Base-by-base conservation (phyloP, 2,329 filamentous ascomycete species). In the Calonectria montana region DNA sequence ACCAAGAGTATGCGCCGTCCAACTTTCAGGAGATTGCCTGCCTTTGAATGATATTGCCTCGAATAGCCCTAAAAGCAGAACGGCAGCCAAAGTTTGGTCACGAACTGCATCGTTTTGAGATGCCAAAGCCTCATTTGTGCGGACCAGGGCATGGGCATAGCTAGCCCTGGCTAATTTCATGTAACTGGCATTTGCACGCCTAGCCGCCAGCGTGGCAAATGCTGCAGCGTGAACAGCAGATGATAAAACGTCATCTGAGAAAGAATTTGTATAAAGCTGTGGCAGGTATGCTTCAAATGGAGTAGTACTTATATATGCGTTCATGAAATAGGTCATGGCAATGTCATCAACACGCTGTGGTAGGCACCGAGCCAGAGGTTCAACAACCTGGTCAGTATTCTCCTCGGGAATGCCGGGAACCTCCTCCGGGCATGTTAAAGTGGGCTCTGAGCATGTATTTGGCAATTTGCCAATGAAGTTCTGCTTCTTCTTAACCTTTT, bases 61-160 rank as follows among this genome's bases (percentile, higher is more conserved):
- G 43, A 80, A 80, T 12, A 79, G 69, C 12, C 76, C 79, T n/a
- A 80, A 67, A 2, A 80, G 69, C 10, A 80, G 69, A n/a, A 80
- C 78, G 4, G 77, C 75, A 10, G 74, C 78, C 2, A 80, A 74
- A 0, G 78, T 80, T 8, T 72, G 65, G 47, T 80, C 78, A 16
- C 77, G 70, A 4, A 80, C 29, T 2, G 78, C 78, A 6, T 66
- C 70, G 31, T 66, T 55, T 3, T 75, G 69, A 3, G 69, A 74
- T 13, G 73, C 64, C 1, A 80, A 71, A 13, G 70, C 39, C 0
- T 66, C 61, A 31, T 76, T 79, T 31, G 73, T 74, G 13, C 69
- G 74, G 8, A 27, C 27, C n/a, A 79, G 47, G 4, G 77, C 76
- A 13, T 50, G 41, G 10, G 78, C 73, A 37, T 80, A 80, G 25